A percentile compares a stretch with the other conserved stretches of the same genome.
Evolutionary conservation across 768 basidiomycete species (phyloP).

Genomic region (Amanita phalloides): DNA sequence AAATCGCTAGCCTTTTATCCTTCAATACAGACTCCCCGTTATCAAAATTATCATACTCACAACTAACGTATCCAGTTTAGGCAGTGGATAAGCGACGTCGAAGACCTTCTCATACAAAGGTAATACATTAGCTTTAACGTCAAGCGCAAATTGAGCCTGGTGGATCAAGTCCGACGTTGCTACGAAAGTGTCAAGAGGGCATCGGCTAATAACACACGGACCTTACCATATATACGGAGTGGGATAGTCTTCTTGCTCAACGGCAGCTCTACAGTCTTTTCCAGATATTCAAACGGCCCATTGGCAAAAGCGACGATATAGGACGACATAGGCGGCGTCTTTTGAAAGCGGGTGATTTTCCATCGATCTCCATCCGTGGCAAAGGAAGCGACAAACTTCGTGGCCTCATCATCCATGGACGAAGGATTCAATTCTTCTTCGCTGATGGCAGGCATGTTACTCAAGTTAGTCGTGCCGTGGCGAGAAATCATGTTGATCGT

Average conservation of each 20-base stretch:
- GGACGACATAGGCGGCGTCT: slow-evolving; percentile 78
- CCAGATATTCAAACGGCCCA: slow-evolving; percentile 63
- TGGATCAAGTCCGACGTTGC: slow-evolving; percentile 75
- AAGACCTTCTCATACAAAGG: slow-evolving; percentile 92
- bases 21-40: neutral
- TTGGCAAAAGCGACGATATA: slow-evolving; percentile 88
- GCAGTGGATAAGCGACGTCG: slow-evolving; percentile 85
- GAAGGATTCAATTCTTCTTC: slow-evolving; percentile 31
- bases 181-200: slow-evolving; percentile 14
- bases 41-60: slow-evolving; percentile 23
- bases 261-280: slow-evolving; percentile 69
- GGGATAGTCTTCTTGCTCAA: slow-evolving; percentile 74
- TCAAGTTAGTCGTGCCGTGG: slow-evolving; percentile 61
- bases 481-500: slow-evolving; percentile 72
- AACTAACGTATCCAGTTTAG: slow-evolving; percentile 90
- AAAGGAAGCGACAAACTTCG: slow-evolving; percentile 31
- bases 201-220: neutral
- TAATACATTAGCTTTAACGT: slow-evolving; percentile 71
- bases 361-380: slow-evolving; percentile 37
- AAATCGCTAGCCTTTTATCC: slow-evolving; percentile 65
- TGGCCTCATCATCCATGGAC: slow-evolving; percentile 18
- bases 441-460: slow-evolving; percentile 78
- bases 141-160: slow-evolving; percentile 80
- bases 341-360: slow-evolving; percentile 77
- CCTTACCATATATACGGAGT: slow-evolving; percentile 70